These are phyloP conservation scores for Coix lacrymajobi DNA, from an alignment of 176 grass and related monocot species.

Conservation along the genomic window DNA sequence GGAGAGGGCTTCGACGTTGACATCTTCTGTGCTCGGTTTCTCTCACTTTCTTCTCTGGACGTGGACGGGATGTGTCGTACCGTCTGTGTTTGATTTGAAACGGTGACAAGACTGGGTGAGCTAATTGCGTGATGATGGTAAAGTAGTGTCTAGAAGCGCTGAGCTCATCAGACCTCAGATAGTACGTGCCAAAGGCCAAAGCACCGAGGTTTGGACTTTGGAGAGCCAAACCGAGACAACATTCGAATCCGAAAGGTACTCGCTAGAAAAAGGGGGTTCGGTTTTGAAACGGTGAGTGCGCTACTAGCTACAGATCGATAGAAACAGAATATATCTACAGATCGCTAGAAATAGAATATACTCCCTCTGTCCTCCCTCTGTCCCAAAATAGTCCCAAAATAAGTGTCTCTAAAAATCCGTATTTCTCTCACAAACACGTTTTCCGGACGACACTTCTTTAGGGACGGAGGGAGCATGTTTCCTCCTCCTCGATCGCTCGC, in stretches of 20 bases:
- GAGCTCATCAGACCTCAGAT: background rate
- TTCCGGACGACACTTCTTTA: no score
- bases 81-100: background rate
- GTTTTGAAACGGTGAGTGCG: slow-evolving; percentile 8
- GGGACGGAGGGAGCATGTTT: no score
- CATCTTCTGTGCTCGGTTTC: background rate
- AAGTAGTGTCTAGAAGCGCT: background rate
- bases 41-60: background rate
- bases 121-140: background rate
- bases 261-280: background rate
- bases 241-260: slow-evolving; percentile 8
- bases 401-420: no score
- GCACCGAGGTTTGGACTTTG: background rate
- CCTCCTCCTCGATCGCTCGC: no score
- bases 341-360: no score
- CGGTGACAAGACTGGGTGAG: background rate
- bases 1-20: background rate
- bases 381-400: no score
- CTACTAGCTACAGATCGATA: background rate
- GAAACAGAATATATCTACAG: no score
- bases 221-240: slow-evolving; percentile 11
- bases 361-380: no score
- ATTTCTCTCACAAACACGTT: no score
- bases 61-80: background rate
- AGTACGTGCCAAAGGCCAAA: background rate